These are phyloP conservation scores for Plasmodium inui DNA, from an alignment of 169 alveolate species.

Conservation along the genomic window DNA sequence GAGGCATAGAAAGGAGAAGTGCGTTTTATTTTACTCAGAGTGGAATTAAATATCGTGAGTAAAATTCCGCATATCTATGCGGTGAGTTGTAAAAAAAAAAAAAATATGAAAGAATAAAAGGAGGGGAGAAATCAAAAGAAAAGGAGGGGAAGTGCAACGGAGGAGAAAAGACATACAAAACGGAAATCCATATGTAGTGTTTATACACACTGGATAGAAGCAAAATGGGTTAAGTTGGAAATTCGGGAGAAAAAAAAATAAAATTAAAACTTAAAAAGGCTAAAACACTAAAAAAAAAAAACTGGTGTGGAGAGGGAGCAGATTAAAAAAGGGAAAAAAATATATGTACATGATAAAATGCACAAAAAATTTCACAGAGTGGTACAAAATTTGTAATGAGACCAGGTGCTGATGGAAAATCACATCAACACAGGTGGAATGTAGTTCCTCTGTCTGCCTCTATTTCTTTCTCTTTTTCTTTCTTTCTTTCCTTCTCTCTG, in stretches of 20 bases:
- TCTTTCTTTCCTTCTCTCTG: neutral
- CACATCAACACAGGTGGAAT: neutral
- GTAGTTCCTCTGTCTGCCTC: neutral
- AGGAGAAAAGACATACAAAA: neutral
- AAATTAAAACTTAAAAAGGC: neutral
- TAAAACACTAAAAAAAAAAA: neutral
- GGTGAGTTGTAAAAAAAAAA: neutral
- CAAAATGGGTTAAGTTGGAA: neutral
- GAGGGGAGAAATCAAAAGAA: neutral
- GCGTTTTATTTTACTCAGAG: neutral
- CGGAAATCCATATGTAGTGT: neutral
- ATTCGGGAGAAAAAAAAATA: neutral
- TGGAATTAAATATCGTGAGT: neutral
- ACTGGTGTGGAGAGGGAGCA: neutral
- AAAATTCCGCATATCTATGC: neutral
- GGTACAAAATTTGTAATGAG: neutral
- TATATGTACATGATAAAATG: neutral
- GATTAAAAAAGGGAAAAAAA: neutral
- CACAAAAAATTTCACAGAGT: neutral
- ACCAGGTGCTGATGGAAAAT: neutral
- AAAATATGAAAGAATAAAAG: neutral
- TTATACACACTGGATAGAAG: neutral
- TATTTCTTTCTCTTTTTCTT: neutral
- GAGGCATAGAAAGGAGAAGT: neutral
- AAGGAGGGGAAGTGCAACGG: neutral